Evolutionary conservation across 352 stramenopile genomes (phyloP).

Genomic region (Globisporangium solare): DNA sequence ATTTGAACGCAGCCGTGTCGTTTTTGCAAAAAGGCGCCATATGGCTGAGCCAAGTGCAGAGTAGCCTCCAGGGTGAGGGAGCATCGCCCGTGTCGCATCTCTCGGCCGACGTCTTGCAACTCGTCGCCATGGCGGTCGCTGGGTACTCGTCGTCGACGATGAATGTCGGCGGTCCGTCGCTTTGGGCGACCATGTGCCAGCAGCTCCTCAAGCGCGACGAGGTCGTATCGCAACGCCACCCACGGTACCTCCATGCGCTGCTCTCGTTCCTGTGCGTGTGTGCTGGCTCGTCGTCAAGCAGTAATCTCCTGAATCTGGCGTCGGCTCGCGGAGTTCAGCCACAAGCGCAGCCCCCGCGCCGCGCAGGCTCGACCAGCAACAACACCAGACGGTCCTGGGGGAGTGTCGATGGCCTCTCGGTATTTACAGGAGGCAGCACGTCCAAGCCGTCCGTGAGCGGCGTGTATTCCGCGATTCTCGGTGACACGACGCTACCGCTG

Average conservation of each 20-base stretch:
- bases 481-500: slow-evolving; percentile 81
- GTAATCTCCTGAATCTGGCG: slow-evolving; percentile 17
- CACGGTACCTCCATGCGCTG: slow-evolving; percentile 81
- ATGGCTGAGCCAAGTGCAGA: slow-evolving; percentile 54
- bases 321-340: no score
- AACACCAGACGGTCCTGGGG: slow-evolving; percentile 51
- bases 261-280: slow-evolving; percentile 62
- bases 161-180: slow-evolving; percentile 34
- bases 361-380: slow-evolving; percentile 22
- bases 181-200: slow-evolving; percentile 79
- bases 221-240: slow-evolving; percentile 49
- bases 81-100: slow-evolving; percentile 22
- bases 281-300: slow-evolving; percentile 30
- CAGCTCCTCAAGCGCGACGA: slow-evolving; percentile 75
- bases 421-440: slow-evolving; percentile 13
- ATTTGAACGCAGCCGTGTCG: slow-evolving; percentile 59
- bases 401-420: slow-evolving; percentile 51
- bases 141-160: slow-evolving; percentile 60
- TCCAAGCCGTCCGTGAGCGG: slow-evolving; percentile 20
- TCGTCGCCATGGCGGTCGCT: slow-evolving; percentile 86
- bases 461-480: slow-evolving; percentile 75
- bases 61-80: slow-evolving; percentile 17
- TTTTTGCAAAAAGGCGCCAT: slow-evolving; percentile 71
- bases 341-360: slow-evolving; percentile 4
- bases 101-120: slow-evolving; percentile 73